Evolutionary conservation across 176 grass and related monocot species (phyloP), one percentile per base, ranked within the genome.

Genomic region (Tillandsia leiboldiana): DNA sequence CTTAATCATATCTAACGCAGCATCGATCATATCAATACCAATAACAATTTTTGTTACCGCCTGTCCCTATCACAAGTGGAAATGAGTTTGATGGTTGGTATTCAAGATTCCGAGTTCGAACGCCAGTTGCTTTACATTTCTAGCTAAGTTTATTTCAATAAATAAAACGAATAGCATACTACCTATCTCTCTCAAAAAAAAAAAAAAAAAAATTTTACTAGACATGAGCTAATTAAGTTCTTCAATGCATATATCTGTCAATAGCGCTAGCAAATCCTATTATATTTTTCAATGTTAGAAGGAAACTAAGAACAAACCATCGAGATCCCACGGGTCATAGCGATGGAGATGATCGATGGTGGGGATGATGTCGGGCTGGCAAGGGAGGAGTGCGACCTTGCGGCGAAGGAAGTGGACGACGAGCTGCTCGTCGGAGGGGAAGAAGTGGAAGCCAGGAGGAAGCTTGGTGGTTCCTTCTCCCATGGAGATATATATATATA

Each of bases 371-470:
- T 93, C 84, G 2, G 90, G 84, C 20, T 81, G 75, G 81, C 87
- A 90, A 10, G 89, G 87, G 15, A 88, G 79, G 47, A 75, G 76
- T 1, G 80, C 82, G 26, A 80, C 87, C 59, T 99, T 99, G 66
- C 78, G 75, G 20, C 70, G 75, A 70, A 99, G 94, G 85, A 99
- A 99, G 71, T 99, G 89, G 76, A 84, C 23, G 22, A 99, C 51
- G n/a, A 99, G 82, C 51, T 99, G 87, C 75, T 99, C 89, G 10
- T 99, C 94, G 0, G 94, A 90, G 51, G 94, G 94, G 77, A 83
- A 87, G 87, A 99, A 99, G 69, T 83, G 87, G 75, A 99, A 99
- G 54, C 94, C 94, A 10, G 94, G 94, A 53, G 94, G 94, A 20
- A 97, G 86, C 42, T 85, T 78, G 73, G 79, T 82, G 26, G 68